Evolutionary conservation across 768 basidiomycete genomes (phyloP), one percentile per base, ranked within the genome.

Genomic region (Macrolepiota dolichaula): DNA sequence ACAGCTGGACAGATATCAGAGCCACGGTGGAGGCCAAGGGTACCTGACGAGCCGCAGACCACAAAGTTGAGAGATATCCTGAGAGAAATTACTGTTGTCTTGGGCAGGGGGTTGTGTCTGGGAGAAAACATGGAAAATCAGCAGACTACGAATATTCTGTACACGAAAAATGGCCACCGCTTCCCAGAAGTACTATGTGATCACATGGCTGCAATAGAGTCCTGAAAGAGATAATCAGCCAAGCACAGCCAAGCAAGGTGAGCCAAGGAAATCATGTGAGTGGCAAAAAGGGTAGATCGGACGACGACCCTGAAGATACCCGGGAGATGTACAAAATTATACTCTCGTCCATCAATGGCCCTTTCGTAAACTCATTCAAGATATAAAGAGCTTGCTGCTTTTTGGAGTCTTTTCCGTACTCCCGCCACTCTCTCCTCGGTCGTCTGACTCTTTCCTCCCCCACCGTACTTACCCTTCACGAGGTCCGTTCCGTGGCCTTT

Each of bases 361-460:
- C 51, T 52, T 52, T 15, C 35, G 52, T 54, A 54, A 37, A n/a
- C 4, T 9, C 25, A 22, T 11, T 19, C 37, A 13, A 13, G 47
- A 54, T 54, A 54, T 54, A 54, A 54, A 38, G 37, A 54, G 22
- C n/a, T 54, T 38, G 24, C 19, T 29, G 51, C 51, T 52, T 52
- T 29, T 22, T 52, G 35, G 13, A 29, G 12, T 35, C 13, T n/a
- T n/a, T n/a, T 54, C 25, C 17, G 52, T 19, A 36, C 36, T 19
- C 17, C 6, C 5, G n/a, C 40, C 40, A 44, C 42, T 44, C 17
- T 40, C 7, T 9, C 12, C 19, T 19, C 19, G 42, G 42, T 49
- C 12, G 47, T 13, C 11, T 9, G n/a, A 9, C 35, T 54, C 12
- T 13, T n/a, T 12, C 13, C 11, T 11, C 17, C 25, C 12, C 25